These are phyloP conservation scores for Achlya hypogyna DNA, from an alignment of 352 stramenopile species.

Conservation along the genomic window DNA sequence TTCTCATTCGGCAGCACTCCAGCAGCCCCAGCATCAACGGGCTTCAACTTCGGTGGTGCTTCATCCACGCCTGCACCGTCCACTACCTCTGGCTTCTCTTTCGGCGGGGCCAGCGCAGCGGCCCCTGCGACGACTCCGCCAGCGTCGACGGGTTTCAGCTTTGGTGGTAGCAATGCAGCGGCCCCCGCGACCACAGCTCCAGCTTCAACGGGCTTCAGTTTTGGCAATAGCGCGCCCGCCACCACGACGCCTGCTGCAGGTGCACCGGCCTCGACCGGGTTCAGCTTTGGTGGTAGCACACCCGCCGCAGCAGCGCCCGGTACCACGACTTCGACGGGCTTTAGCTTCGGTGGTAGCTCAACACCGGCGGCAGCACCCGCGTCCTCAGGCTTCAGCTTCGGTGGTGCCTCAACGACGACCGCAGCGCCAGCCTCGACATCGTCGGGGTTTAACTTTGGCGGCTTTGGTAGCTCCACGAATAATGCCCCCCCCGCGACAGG, in stretches of 20 bases:
- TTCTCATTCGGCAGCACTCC: constrained; percentile 23
- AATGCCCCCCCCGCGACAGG: constrained; percentile 18
- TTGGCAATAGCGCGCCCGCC: not conserved
- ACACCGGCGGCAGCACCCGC: constrained; percentile 5
- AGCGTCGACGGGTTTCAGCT: constrained; percentile 20
- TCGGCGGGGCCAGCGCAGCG: constrained; percentile 21
- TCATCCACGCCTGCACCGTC: constrained; percentile 8
- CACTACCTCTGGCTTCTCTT: constrained; percentile 21
- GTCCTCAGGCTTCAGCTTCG: constrained; percentile 24
- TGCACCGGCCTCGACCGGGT: not conserved
- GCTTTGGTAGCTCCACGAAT: not conserved
- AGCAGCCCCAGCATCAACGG: constrained; percentile 6
- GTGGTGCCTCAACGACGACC: constrained; percentile 1
- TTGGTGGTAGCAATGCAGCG: not conserved
- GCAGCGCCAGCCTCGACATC: not conserved
- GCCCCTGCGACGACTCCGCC: constrained; percentile 1
- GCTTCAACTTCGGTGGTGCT: constrained; percentile 23
- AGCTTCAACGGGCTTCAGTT: not conserved
- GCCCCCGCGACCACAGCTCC: not conserved
- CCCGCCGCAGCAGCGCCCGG: not conserved
- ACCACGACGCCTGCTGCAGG: not conserved
- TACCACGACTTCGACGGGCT: not conserved
- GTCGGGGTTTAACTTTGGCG: constrained; percentile 15
- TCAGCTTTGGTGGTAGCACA: not conserved
- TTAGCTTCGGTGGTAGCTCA: not conserved